Evolutionary conservation across 2,329 filamentous ascomycete genomes (phyloP), one percentile per base, ranked within the genome.

Genomic region (Colletotrichum sp.): DNA sequence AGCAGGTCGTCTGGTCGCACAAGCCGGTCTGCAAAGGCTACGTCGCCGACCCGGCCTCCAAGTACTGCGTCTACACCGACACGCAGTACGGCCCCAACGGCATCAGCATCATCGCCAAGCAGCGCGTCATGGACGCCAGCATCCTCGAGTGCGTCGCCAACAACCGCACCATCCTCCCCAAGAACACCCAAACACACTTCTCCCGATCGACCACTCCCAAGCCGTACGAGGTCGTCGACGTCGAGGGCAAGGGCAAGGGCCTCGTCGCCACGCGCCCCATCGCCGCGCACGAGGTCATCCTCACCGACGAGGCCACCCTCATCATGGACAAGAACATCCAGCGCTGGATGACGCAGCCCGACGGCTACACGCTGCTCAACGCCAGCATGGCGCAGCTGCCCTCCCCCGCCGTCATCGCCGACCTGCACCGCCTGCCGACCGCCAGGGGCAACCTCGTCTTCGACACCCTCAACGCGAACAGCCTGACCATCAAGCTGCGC

Each of bases 391-490:
- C 80, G 65, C 79, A 81, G 77, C 78, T 84, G 24, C 73, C 75
- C 3, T 78, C 81, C 15, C 81, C 81, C 1, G 79, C 78, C 16
- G 78, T 65, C 36, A 79, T 85, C 52, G 78, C 79, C 36, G 72
- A 71, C 21, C 79, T 85, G 0, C 28, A 61, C 58, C 26, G 56
- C 79, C 79, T 48, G 18, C 38, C 38, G 38, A 12, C 34, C 77
- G 77, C 28, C n/a, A 66, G 74, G 2, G 73, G 76, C 48, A 75
- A 82, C 77, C 79, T 78, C 32, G 78, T 84, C 43, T 84, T 86
- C 78, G 82, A 85, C 56, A 72, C 85, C 9, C 73, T 86, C 73
- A 78, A 83, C 60, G 84, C 82, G 3, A 85, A 85, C 61, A 13
- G 12, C n/a, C 4, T 64, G 9, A 5, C 32, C 32, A n/a, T 26